Evolutionary conservation across 805 yeast genomes (phyloP).

Genomic region (Priceomyces fermenticarens): DNA sequence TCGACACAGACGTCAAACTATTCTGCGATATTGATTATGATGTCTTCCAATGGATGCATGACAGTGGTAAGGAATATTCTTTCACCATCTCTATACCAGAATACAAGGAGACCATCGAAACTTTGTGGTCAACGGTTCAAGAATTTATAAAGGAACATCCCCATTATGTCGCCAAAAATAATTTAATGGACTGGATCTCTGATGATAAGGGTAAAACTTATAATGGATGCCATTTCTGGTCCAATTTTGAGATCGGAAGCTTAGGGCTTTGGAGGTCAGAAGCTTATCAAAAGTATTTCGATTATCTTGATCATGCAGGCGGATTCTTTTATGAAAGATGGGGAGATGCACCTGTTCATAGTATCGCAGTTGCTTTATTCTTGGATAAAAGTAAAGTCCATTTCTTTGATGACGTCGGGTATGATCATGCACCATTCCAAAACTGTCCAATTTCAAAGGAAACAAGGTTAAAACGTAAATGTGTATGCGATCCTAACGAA

Average conservation of each 20-base stretch:
- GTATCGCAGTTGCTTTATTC: conserved; percentile 79
- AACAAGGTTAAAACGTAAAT: conserved; percentile 56
- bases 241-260: conserved; percentile 77
- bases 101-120: conserved; percentile 79
- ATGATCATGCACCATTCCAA: conserved; percentile 77
- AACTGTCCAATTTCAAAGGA: conserved; percentile 72
- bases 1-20: conserved; percentile 77
- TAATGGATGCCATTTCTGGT: conserved; percentile 86
- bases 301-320: conserved; percentile 69
- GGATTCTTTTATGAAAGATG: conserved; percentile 91
- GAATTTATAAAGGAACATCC: conserved; percentile 60
- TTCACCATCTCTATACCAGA: conserved; percentile 81
- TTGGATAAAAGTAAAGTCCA: conserved; percentile 67
- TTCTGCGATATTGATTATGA: conserved; percentile 83
- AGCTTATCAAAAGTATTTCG: conserved; percentile 67
- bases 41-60: conserved; percentile 76
- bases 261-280: conserved; percentile 72
- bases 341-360: conserved; percentile 94
- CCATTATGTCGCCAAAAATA: conserved; percentile 55
- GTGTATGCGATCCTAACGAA: conserved; percentile 69
- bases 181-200: conserved; percentile 64
- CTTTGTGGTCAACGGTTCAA: conserved; percentile 74
- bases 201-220: conserved; percentile 65
- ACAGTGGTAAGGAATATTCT: conserved; percentile 74
- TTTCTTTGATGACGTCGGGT: conserved; percentile 80